Evolutionary conservation across 108 stramenopile genomes (phyloP).

Genomic region (Skeletonema tropicum): DNA sequence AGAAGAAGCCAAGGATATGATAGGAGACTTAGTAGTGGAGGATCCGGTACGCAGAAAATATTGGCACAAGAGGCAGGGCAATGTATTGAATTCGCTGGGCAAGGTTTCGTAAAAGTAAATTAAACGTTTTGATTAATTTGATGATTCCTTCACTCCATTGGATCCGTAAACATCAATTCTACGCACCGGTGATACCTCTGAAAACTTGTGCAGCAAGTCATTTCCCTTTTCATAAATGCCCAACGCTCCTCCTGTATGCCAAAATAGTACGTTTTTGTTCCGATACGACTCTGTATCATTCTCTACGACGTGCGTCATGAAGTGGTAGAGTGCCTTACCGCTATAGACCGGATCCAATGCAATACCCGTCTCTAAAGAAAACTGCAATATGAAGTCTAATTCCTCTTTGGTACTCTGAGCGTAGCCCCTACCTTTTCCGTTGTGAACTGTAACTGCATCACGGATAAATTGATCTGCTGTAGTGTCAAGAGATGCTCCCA

Average conservation of each 20-base stretch:
- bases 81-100: constrained; percentile 13
- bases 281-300: constrained; percentile 51
- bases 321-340: constrained; percentile 88
- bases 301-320: constrained; percentile 61
- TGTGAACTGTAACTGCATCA: constrained; percentile 62
- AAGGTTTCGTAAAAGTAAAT: not conserved
- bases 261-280: constrained; percentile 77
- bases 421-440: constrained; percentile 85
- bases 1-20: constrained; percentile 48
- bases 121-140: not conserved
- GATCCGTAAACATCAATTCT: constrained; percentile 62
- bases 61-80: constrained; percentile 64
- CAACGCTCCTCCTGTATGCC: constrained; percentile 91
- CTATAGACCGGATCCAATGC: constrained; percentile 90
- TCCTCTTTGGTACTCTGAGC: constrained; percentile 78
- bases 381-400: constrained; percentile 69
- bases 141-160: constrained; percentile 7
- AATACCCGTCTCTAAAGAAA: constrained; percentile 82
- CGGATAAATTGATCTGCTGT: constrained; percentile 63
- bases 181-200: constrained; percentile 38
- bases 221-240: constrained; percentile 81
- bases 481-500: constrained; percentile 62
- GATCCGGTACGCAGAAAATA: constrained; percentile 82
- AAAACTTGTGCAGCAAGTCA: constrained; percentile 42
- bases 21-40: constrained; percentile 42